Evolutionary conservation across 169 alveolate genomes (phyloP).

Genomic region (Eimeria sp.): DNA sequence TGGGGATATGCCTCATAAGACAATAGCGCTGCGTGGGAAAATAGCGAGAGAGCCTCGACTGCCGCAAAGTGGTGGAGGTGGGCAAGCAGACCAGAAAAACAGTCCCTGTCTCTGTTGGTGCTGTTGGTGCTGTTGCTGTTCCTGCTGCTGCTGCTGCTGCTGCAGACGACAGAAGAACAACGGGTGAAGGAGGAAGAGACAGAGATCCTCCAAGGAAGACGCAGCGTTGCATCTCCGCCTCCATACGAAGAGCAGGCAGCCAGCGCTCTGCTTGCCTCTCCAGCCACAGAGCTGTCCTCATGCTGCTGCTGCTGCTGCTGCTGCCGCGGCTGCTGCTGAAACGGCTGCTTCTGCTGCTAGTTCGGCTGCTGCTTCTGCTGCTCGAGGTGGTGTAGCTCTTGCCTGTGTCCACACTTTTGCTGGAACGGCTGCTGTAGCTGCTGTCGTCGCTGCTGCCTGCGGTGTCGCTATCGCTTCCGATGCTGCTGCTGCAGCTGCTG

Average conservation of each 20-base stretch:
- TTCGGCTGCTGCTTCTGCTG: background rate
- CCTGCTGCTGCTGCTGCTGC: conserved; percentile 64
- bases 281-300: conserved; percentile 5
- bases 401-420: background rate
- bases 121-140: conserved; percentile 18
- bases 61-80: conserved; percentile 49
- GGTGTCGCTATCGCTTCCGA: background rate
- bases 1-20: background rate
- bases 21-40: conserved; percentile 36
- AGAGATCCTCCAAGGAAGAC: conserved; percentile 27
- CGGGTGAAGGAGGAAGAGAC: conserved; percentile 33
- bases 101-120: background rate
- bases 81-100: conserved; percentile 30
- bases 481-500: background rate
- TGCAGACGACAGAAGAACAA: background rate
- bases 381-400: background rate
- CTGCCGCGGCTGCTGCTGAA: conserved; percentile 24
- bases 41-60: background rate
- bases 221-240: conserved; percentile 28
- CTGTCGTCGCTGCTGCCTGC: background rate
- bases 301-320: conserved; percentile 59
- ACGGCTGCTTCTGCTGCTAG: conserved; percentile 36
- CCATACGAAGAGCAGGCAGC: conserved; percentile 47
- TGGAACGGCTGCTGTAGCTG: background rate
- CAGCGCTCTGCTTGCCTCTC: background rate